Conservation (phyloP, 2,329 filamentous ascomycete genomes). For the Exophiala sp. region DNA sequence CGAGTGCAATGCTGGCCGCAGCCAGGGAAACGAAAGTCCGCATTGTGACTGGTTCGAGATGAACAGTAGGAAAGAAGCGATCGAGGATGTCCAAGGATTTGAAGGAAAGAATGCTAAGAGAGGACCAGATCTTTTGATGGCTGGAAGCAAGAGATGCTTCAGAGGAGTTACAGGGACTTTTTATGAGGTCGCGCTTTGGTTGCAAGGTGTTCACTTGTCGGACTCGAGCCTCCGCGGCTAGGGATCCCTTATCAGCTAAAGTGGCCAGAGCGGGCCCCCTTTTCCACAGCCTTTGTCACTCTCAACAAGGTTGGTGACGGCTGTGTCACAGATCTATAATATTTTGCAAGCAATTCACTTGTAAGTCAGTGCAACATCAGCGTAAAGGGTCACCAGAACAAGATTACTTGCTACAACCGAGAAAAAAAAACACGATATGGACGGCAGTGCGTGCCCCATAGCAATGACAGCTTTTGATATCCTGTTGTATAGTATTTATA, state of each 20-base stretch:
- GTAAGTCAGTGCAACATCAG: too few species aligned
- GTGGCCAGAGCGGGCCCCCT: too few species aligned
- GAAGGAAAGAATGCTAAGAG: background rate
- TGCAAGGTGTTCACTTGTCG: background rate
- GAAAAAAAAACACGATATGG: background rate
- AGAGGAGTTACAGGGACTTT: conserved; percentile 4
- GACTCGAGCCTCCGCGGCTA: too few species aligned
- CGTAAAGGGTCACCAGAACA: background rate
- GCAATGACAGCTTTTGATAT: too few species aligned
- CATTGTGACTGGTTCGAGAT: conserved; percentile 13
- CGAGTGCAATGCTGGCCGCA: conserved; percentile 37
- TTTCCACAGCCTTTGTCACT: too few species aligned
- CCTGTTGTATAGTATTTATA: conserved; percentile 8
- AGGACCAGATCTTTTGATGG: conserved; percentile 18
- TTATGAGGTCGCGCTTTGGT: conserved; percentile 5
- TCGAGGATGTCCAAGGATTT: background rate
- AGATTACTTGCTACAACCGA: background rate
- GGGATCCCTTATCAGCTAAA: too few species aligned
- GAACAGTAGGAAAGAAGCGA: background rate
- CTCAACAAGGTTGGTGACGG: too few species aligned
- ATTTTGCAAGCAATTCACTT: too few species aligned
- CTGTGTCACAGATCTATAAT: too few species aligned
- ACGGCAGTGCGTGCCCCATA: too few species aligned
- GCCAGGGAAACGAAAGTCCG: conserved; percentile 29
- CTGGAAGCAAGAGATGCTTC: conserved; percentile 17